These are phyloP conservation scores for Globisporangium canariense DNA, from an alignment of 352 stramenopile species.

Conservation along the genomic window DNA sequence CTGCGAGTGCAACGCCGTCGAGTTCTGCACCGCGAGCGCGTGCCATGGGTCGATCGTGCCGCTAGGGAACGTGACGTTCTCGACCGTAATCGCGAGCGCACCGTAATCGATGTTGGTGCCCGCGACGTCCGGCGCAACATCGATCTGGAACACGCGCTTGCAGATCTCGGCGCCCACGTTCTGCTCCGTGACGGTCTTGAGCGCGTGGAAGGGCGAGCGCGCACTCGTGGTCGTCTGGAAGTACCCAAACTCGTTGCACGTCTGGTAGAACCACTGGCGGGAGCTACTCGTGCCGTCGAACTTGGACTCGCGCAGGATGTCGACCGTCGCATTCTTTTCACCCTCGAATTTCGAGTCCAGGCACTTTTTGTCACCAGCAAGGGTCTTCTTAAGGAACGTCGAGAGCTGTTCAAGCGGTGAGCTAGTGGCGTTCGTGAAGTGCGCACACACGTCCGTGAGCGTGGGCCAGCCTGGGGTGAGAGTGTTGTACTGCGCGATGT, in stretches of 20 bases:
- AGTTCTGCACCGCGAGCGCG: slow-evolving; percentile 71
- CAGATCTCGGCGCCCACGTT: slow-evolving; percentile 78
- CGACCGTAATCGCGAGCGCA: slow-evolving; percentile 67
- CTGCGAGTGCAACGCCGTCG: slow-evolving; percentile 48
- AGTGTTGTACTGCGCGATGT: slow-evolving; percentile 73
- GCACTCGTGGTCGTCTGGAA: slow-evolving; percentile 72
- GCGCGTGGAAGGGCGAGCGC: slow-evolving; percentile 57
- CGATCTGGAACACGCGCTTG: slow-evolving; percentile 76
- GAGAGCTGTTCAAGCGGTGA: slow-evolving; percentile 41
- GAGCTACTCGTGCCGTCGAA: slow-evolving; percentile 72
- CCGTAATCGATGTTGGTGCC: slow-evolving; percentile 79
- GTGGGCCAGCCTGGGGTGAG: slow-evolving; percentile 48
- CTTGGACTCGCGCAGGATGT: slow-evolving; percentile 50
- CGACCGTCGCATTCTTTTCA: slow-evolving; percentile 53
- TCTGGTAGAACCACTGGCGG: slow-evolving; percentile 86
- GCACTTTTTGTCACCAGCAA: slow-evolving; percentile 38
- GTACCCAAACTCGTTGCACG: slow-evolving; percentile 89
- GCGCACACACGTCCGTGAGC: slow-evolving; percentile 57
- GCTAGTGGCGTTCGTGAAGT: slow-evolving; percentile 34
- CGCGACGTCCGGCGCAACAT: slow-evolving; percentile 48
- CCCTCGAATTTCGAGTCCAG: slow-evolving; percentile 83
- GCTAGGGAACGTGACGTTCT: slow-evolving; percentile 77
- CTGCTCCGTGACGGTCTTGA: slow-evolving; percentile 66
- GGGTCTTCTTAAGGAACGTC: slow-evolving; percentile 53
- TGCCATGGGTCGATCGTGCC: slow-evolving; percentile 87